phyloP scores from a whole-genome alignment of 306 rosid species.

The Cicer pinnatifidum region DNA sequence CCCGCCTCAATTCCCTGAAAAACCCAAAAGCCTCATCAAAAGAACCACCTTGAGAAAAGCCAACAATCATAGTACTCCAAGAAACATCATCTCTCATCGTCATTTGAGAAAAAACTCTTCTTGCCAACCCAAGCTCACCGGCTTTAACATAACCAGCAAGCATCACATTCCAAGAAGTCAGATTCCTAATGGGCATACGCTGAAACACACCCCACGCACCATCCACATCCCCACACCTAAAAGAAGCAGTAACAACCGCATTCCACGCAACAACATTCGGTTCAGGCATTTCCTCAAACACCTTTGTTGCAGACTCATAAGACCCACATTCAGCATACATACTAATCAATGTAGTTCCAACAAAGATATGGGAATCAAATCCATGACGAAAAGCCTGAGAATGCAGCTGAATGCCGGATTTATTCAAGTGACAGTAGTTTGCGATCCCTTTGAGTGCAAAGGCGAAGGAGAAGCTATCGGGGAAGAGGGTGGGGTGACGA shows the following conservation, averaged over 20 bases:
- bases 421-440: conserved; percentile 46
- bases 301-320: conserved; percentile 48
- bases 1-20: conserved; percentile 63
- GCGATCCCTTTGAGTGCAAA: conserved; percentile 74
- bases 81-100: conserved; percentile 70
- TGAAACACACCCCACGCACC: conserved; percentile 53
- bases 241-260: conserved; percentile 65
- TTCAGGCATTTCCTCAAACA: conserved; percentile 74
- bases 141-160: conserved; percentile 75
- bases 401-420: conserved; percentile 66
- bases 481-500: conserved; percentile 41
- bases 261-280: conserved; percentile 91
- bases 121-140: conserved; percentile 72
- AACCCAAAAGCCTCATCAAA: conserved; percentile 72
- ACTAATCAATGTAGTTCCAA: conserved; percentile 72
- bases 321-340: conserved; percentile 72
- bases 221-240: conserved; percentile 64
- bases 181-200: conserved; percentile 65
- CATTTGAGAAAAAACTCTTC: conserved; percentile 62
- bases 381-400: conserved; percentile 58
- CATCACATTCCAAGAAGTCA: conserved; percentile 80
- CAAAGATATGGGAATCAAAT: conserved; percentile 62
- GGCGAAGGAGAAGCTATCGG: conserved; percentile 85
- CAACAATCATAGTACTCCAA: conserved; percentile 91
- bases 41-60: conserved; percentile 66